Percentiles rank a stretch among this genome's conserved stretches.
Conservation (phyloP, 352 stramenopile species). For the Globisporangium sylvaticum region DNA sequence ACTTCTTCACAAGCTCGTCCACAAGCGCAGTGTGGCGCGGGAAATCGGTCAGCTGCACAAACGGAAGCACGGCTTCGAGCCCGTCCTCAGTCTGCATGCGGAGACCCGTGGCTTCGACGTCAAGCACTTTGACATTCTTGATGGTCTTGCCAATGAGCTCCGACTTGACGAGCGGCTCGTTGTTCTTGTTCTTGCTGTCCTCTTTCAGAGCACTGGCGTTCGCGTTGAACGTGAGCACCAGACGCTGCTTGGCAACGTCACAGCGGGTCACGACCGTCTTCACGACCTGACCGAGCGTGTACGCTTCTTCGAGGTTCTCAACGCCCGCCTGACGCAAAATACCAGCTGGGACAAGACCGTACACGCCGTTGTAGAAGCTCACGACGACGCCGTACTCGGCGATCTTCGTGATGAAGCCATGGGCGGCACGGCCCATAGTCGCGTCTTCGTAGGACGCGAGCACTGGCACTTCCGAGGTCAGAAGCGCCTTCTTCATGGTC, state of each 20-base stretch:
- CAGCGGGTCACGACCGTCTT: constrained; percentile 76
- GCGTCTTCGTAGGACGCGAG: constrained; percentile 77
- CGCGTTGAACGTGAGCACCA: constrained; percentile 86
- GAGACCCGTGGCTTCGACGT: constrained; percentile 61
- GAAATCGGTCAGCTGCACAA: constrained; percentile 85
- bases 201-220: constrained; percentile 18
- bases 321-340: constrained; percentile 85
- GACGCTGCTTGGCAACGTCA: constrained; percentile 70
- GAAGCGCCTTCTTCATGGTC: constrained; percentile 85
- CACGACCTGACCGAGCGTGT: constrained; percentile 84
- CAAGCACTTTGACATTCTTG: constrained; percentile 60
- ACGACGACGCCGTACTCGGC: constrained; percentile 91
- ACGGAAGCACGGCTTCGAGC: constrained; percentile 68
- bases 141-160: constrained; percentile 54
- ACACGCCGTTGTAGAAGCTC: constrained; percentile 95
- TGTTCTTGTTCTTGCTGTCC: background rate
- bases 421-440: constrained; percentile 61
- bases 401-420: constrained; percentile 94
- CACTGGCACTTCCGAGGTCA: constrained; percentile 71
- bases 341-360: constrained; percentile 88
- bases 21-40: constrained; percentile 72
- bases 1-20: constrained; percentile 60
- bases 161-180: constrained; percentile 14
- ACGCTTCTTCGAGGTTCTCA: constrained; percentile 78
- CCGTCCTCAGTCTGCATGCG: constrained; percentile 75